Percentiles rank a stretch among this genome's conserved stretches.
These are phyloP conservation scores for Starmera amethionina DNA, from an alignment of 805 yeast species.

Conservation along the genomic window DNA sequence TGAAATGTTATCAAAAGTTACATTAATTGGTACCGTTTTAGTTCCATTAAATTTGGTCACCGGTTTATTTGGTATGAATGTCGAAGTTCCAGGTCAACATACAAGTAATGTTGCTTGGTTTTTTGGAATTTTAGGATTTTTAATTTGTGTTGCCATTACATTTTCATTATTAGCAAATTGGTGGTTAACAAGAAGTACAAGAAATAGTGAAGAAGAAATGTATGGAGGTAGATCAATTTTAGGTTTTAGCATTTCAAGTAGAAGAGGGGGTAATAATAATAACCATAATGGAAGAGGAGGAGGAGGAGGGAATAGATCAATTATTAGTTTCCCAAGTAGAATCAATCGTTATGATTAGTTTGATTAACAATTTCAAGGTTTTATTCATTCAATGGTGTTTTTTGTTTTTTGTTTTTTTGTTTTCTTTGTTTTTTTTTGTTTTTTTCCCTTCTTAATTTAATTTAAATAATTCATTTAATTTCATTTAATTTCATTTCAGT, in stretches of 20 bases:
- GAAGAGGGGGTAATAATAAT: slow-evolving; percentile 4
- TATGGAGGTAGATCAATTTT: slow-evolving; percentile 21
- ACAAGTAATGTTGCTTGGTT: slow-evolving; percentile 47
- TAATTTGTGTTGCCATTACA: slow-evolving; percentile 29
- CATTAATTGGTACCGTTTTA: slow-evolving; percentile 80
- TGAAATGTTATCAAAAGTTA: slow-evolving; percentile 79
- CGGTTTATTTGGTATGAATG: slow-evolving; percentile 96
- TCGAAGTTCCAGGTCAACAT: slow-evolving; percentile 65
- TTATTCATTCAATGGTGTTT: background rate
- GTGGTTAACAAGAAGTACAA: slow-evolving; percentile 27
- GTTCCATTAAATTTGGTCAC: slow-evolving; percentile 87
- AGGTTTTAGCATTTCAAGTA: slow-evolving; percentile 5
- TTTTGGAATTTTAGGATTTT: slow-evolving; percentile 52
- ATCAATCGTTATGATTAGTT: slow-evolving; percentile 15
- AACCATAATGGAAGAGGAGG: slow-evolving; percentile 10
- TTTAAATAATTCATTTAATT: no score
- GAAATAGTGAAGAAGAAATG: slow-evolving; percentile 16
- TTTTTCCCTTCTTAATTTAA: background rate
- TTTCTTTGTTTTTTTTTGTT: background rate
- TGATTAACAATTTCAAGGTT: no score
- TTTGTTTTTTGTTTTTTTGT: background rate
- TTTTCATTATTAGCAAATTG: slow-evolving; percentile 32
- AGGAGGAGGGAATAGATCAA: slow-evolving; percentile 16
- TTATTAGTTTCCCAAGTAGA: slow-evolving; percentile 16
- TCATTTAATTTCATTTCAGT: no score